These are phyloP conservation scores for Scedosporium boydii DNA, from an alignment of 2,329 filamentous ascomycete genomes.

Conservation along the genomic window DNA sequence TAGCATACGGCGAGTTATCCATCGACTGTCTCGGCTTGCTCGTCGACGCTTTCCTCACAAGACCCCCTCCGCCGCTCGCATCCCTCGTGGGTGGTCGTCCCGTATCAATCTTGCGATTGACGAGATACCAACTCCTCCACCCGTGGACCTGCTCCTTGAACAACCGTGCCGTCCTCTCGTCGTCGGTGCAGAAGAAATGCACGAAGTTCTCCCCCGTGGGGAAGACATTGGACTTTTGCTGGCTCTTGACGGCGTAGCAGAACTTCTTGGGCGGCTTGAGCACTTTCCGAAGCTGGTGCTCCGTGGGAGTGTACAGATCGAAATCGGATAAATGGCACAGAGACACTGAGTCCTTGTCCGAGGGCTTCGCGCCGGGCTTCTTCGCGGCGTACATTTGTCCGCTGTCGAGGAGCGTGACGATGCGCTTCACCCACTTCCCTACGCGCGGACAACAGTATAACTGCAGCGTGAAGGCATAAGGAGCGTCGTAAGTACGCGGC, in stretches of 20 bases:
- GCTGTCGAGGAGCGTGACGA: slow-evolving; percentile 60
- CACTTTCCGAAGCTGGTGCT: slow-evolving; percentile 55
- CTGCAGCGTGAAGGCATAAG: slow-evolving; percentile 56
- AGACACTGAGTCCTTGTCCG: slow-evolving; percentile 57
- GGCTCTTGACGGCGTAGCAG: slow-evolving; percentile 85
- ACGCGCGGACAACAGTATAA: slow-evolving; percentile 74
- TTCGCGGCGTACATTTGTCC: slow-evolving; percentile 68
- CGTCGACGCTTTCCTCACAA: slow-evolving; percentile 8
- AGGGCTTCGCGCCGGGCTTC: slow-evolving; percentile 48
- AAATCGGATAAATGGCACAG: slow-evolving; percentile 86
- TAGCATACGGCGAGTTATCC: slow-evolving; percentile 47
- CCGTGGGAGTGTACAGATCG: slow-evolving; percentile 75
- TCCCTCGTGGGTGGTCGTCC: slow-evolving; percentile 18
- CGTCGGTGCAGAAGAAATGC: slow-evolving; percentile 82
- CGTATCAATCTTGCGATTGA: slow-evolving; percentile 53
- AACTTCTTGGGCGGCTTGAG: slow-evolving; percentile 77
- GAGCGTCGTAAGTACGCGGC: slow-evolving; percentile 46
- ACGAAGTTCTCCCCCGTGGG: slow-evolving; percentile 76
- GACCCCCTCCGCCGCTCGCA: slow-evolving; percentile 14
- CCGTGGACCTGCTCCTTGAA: slow-evolving; percentile 65
- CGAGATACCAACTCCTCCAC: slow-evolving; percentile 90
- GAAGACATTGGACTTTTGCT: slow-evolving; percentile 81
- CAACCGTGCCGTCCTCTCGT: slow-evolving; percentile 52
- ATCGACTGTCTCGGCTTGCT: slow-evolving; percentile 30
- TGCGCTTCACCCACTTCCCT: slow-evolving; percentile 83